Evolutionary conservation across 331 rosid species (phyloP), one percentile per base, ranked within the genome.

Genomic region (Dryas integrifolia): DNA sequence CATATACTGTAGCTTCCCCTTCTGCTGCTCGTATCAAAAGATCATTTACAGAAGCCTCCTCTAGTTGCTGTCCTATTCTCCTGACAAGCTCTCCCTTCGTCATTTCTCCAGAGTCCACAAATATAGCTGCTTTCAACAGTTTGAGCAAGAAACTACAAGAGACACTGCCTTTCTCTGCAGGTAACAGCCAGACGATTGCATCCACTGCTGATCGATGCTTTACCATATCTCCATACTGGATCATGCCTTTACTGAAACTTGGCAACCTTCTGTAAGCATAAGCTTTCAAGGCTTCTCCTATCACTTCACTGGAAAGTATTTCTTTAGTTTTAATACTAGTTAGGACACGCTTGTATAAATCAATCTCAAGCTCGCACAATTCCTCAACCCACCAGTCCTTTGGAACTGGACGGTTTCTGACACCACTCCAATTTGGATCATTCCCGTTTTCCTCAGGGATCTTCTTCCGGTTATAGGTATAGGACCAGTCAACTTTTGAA

Each of bases 341-440:
- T 66, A 95, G 72, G 68, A 92, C 98, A 11, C 84, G 83, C 76
- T 86, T 87, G 63, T 80, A 95, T 48, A 89, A 71, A 77, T 92
- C 96, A 71, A 89, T 91, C 78, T 92, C 96, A 65, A 95, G 99
- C 83, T 95, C 98, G 52, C 97, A 95, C 74, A 95, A 82, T 74
- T 92, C 98, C 83, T 90, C 99, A 73, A 90, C 97, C 99, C 99
- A 95, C 99, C 99, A 95, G 79, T 95, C 99, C 69, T 80, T 87
- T 44, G 98, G 99, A 82, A 95, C 99, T 30, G 68, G 63, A 45
- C 93, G 88, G 72, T 73, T 85, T 82, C 90, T 85, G 66, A 83
- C 72, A 39, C 89, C 93, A 58, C 84, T 86, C 82, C 77, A 86
- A 72, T 82, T 84, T 39, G 80, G 78, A 71, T 84, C 90, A 9